Conservation (phyloP, 306 rosid genomes). For the Trichosanthes truncata region DNA sequence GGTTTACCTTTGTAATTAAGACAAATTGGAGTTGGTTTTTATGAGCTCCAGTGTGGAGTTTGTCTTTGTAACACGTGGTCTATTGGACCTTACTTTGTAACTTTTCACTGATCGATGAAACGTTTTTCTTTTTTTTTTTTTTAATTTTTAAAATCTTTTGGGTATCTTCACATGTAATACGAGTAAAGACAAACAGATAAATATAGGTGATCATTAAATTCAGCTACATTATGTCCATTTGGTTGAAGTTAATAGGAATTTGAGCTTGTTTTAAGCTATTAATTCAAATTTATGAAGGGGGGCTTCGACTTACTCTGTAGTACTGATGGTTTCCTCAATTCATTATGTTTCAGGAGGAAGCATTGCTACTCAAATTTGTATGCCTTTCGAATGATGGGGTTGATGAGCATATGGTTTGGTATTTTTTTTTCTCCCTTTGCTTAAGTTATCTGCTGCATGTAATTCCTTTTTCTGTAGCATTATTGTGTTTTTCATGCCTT, state of each 20-base stretch:
- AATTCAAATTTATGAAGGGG: neutral
- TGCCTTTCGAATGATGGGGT: constrained; percentile 70
- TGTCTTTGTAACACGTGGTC: neutral
- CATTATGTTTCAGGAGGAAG: constrained; percentile 58
- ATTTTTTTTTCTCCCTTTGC: constrained; percentile 17
- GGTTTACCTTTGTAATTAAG: neutral
- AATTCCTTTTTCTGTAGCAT: neutral
- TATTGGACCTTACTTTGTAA: neutral
- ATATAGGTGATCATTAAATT: neutral
- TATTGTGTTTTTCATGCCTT: neutral
- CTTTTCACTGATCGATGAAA: neutral
- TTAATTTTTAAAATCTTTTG: neutral
- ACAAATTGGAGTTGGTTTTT: neutral
- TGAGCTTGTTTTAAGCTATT: neutral
- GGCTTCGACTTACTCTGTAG: neutral
- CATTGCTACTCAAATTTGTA: constrained; percentile 73
- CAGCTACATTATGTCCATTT: neutral
- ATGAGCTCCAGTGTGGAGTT: neutral
- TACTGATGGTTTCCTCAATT: neutral
- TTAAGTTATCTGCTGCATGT: neutral
- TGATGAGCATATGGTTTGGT: constrained; percentile 96
- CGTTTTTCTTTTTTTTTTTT: neutral
- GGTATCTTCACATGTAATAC: neutral
- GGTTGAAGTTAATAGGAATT: neutral
- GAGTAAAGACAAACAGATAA: neutral